These are phyloP conservation scores for Paecilomyces fulvus DNA, from an alignment of 2,329 filamentous ascomycete genomes.

Conservation along the genomic window DNA sequence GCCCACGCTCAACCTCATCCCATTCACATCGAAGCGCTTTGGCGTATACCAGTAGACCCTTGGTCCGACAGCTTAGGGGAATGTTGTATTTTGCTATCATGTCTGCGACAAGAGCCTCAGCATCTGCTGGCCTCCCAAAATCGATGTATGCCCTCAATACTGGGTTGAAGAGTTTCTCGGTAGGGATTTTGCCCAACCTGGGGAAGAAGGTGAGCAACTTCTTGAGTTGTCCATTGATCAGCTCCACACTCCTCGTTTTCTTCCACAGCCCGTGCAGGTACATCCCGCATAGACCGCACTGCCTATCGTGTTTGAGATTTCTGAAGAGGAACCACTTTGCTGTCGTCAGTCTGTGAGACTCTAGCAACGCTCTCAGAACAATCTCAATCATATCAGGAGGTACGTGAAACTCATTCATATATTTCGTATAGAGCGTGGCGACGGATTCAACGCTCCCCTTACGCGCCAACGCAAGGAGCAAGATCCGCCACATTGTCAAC, in stretches of 20 bases:
- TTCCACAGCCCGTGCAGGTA: constrained; percentile 32
- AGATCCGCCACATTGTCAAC: constrained; percentile 26
- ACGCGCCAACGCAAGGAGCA: constrained; percentile 28
- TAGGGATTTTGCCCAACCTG: constrained; percentile 22
- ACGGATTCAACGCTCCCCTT: constrained; percentile 29
- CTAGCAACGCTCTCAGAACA: constrained; percentile 28
- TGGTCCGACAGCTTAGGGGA: constrained; percentile 23
- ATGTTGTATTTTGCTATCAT: constrained; percentile 24
- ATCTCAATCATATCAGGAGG: constrained; percentile 24
- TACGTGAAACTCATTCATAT: constrained; percentile 19
- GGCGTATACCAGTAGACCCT: constrained; percentile 29
- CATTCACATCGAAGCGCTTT: constrained; percentile 32
- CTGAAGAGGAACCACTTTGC: constrained; percentile 30
- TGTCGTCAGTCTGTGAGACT: constrained; percentile 27
- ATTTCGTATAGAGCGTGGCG: constrained; percentile 23
- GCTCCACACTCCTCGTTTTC: constrained; percentile 29
- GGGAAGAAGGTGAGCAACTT: constrained; percentile 20
- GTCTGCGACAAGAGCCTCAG: constrained; percentile 25
- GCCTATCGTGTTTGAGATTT: constrained; percentile 22
- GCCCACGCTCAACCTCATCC: constrained; percentile 29
- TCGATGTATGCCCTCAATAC: constrained; percentile 32
- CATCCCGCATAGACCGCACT: constrained; percentile 27
- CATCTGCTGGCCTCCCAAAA: constrained; percentile 26
- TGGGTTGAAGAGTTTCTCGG: constrained; percentile 32
- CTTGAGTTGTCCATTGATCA: constrained; percentile 25